These are phyloP conservation scores for Heritiera fomes DNA, from an alignment of 345 rosid genomes.

Conservation along the genomic window DNA sequence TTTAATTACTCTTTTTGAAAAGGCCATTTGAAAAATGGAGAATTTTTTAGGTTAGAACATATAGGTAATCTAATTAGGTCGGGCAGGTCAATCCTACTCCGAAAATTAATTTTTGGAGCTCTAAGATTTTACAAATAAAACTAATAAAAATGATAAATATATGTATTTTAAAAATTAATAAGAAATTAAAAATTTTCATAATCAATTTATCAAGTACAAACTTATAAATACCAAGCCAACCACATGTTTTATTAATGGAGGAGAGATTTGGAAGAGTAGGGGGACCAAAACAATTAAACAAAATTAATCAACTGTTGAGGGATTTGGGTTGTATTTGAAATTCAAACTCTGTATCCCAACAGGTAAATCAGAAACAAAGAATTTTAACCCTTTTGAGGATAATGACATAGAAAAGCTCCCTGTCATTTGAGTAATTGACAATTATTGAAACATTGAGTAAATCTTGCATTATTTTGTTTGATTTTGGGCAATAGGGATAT, in stretches of 20 bases:
- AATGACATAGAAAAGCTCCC: not conserved
- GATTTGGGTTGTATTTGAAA: conserved; percentile 19
- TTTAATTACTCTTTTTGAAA: not conserved
- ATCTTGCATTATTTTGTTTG: not conserved
- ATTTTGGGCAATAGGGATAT: not conserved
- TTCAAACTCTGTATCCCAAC: conserved; percentile 20
- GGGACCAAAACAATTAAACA: not conserved
- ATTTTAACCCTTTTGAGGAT: too few relatives aligned
- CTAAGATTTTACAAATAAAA: too few relatives aligned
- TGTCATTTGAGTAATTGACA: not conserved
- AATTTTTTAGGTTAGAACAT: not conserved
- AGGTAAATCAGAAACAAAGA: not conserved
- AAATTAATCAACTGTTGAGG: not conserved
- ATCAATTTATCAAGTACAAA: too few relatives aligned
- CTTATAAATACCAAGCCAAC: not conserved
- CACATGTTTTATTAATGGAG: not conserved
- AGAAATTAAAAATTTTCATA: too few relatives aligned
- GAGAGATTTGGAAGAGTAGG: not conserved
- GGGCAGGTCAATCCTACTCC: not conserved
- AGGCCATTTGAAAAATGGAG: not conserved
- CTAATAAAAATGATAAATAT: too few relatives aligned
- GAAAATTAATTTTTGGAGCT: not conserved
- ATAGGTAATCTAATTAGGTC: not conserved
- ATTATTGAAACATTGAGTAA: not conserved
- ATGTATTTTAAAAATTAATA: too few relatives aligned